Conservation (phyloP, 768 basidiomycete species). For the Macrocybe gigantea region DNA sequence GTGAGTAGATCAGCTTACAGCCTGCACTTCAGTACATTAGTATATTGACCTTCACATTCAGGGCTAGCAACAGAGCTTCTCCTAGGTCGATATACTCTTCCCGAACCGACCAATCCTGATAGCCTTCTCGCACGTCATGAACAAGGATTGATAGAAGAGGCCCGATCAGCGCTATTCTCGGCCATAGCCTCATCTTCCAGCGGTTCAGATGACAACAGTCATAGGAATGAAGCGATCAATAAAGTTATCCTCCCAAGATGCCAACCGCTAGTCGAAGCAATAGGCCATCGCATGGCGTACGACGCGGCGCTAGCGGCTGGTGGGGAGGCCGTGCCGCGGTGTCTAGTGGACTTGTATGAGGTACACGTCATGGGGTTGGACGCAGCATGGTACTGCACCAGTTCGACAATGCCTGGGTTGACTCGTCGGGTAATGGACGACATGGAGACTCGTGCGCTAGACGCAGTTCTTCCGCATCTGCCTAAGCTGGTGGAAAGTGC, state of each 20-base stretch:
- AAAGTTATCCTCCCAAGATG: constrained; percentile 34
- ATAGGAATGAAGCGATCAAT: constrained; percentile 26
- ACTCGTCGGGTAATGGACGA: no score
- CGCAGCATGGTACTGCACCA: constrained; percentile 28
- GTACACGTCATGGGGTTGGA: constrained; percentile 26
- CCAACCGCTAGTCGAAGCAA: constrained; percentile 30
- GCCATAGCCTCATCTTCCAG: no score
- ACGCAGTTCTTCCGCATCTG: no score
- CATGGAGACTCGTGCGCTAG: no score
- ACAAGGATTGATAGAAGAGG: constrained; percentile 8
- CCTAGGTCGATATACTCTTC: constrained; percentile 13
- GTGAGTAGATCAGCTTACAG: constrained; percentile 14
- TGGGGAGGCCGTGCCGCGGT: constrained; percentile 10
- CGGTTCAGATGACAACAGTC: constrained; percentile 10
- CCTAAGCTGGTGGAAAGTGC: no score
- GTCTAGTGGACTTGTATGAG: constrained; percentile 33
- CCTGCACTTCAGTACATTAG: neutral
- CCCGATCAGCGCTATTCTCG: constrained; percentile 10
- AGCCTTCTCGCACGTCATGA: constrained; percentile 18
- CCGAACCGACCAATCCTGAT: constrained; percentile 9
- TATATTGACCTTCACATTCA: constrained; percentile 3
- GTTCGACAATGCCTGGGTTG: no score
- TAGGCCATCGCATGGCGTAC: constrained; percentile 41
- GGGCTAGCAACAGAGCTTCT: constrained; percentile 23
- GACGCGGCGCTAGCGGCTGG: constrained; percentile 27